Evolutionary conservation across 192 early-diverging fungal genomes (phyloP).

Genomic region (Coemansia sp.): DNA sequence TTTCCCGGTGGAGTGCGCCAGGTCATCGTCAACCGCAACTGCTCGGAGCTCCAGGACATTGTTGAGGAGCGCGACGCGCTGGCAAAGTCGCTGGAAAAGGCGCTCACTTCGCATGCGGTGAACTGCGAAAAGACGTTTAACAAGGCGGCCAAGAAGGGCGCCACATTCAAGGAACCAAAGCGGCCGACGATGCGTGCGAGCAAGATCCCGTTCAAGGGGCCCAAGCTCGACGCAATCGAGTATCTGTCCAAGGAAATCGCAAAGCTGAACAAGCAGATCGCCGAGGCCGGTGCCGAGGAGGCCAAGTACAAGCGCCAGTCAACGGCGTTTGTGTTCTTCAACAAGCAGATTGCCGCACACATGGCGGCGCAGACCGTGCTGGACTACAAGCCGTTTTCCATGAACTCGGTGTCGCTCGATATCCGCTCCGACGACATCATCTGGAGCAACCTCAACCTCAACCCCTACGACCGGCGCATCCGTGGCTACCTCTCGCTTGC

Average conservation of each 20-base stretch:
- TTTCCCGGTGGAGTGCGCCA: conserved; percentile 76
- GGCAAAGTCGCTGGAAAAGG: conserved; percentile 58
- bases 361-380: conserved; percentile 74
- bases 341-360: conserved; percentile 76
- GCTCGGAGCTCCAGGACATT: conserved; percentile 57
- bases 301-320: conserved; percentile 55
- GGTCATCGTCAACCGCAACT: conserved; percentile 69
- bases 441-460: conserved; percentile 81
- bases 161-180: conserved; percentile 29
- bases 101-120: conserved; percentile 58
- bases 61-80: conserved; percentile 60
- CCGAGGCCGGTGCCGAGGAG: conserved; percentile 40
- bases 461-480: conserved; percentile 59
- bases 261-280: conserved; percentile 51
- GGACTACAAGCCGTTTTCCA: conserved; percentile 65
- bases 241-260: conserved; percentile 40
- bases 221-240: conserved; percentile 68
- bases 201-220: conserved; percentile 55
- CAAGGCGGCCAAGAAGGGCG: conserved; percentile 40
- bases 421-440: conserved; percentile 78
- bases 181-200: conserved; percentile 61
- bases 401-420: conserved; percentile 69
- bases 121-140: conserved; percentile 50
- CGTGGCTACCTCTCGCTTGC: conserved; percentile 60
- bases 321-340: conserved; percentile 89